Conservation (phyloP, 805 yeast genomes). For the Nakazawaea molendinolei region DNA sequence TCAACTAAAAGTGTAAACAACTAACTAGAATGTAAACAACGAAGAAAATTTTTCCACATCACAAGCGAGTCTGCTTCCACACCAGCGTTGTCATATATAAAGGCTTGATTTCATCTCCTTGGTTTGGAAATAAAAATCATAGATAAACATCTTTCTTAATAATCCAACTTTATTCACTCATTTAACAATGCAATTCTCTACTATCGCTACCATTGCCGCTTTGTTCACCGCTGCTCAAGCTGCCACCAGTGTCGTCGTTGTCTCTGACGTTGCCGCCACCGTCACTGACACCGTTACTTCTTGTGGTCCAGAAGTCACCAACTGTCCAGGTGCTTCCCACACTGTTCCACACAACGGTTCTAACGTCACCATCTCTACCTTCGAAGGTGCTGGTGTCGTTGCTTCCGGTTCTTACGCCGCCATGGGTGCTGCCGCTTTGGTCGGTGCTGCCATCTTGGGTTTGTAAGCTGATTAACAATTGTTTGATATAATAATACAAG, state of each 20-base stretch:
- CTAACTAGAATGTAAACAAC: too few relatives aligned
- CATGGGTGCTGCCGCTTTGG: slow-evolving; percentile 25
- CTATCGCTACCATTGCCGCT: slow-evolving; percentile 32
- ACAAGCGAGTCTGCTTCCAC: too few relatives aligned
- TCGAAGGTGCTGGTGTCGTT: slow-evolving; percentile 29
- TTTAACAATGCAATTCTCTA: slow-evolving; percentile 40
- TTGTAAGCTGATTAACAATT: slow-evolving; percentile 17
- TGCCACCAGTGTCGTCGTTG: slow-evolving; percentile 28
- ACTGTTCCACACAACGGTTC: slow-evolving; percentile 18
- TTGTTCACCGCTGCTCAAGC: slow-evolving; percentile 30
- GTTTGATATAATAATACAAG: too few relatives aligned
- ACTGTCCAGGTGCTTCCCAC: slow-evolving; percentile 35
- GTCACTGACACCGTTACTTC: slow-evolving; percentile 41
- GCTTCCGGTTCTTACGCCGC: slow-evolving; percentile 22
- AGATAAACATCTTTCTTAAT: slow-evolving; percentile 4
- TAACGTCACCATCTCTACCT: slow-evolving; percentile 24
- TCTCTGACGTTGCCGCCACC: slow-evolving; percentile 27
- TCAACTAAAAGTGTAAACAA: too few relatives aligned
- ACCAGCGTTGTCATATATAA: slow-evolving; percentile 5
- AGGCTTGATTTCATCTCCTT: not conserved
- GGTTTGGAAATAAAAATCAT: slow-evolving; percentile 1
- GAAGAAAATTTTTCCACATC: too few relatives aligned
- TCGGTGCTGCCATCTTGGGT: slow-evolving; percentile 30
- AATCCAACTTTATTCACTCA: slow-evolving; percentile 20
- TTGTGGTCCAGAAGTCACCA: slow-evolving; percentile 37